Percentiles rank a stretch among this genome's conserved stretches.
These are phyloP conservation scores for Papiliotrema terrestris DNA, from an alignment of 1,284 basidiomycete genomes.

Conservation along the genomic window DNA sequence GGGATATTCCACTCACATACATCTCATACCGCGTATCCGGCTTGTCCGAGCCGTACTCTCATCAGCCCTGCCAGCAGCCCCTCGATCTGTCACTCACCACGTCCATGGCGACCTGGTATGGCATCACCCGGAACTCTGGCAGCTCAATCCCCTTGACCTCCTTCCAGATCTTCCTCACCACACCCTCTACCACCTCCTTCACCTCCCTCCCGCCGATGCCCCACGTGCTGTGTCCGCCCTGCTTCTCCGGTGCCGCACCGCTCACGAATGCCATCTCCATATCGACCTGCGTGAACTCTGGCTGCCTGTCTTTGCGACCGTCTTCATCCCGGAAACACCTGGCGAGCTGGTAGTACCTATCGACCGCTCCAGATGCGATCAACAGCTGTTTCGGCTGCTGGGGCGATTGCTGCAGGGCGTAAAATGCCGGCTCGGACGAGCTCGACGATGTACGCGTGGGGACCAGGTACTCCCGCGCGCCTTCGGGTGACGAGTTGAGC, in stretches of 20 bases:
- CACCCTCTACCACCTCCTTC: constrained; percentile 66
- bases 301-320: constrained; percentile 87
- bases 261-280: constrained; percentile 93
- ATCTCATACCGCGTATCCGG: constrained; percentile 84
- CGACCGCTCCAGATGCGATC: constrained; percentile 83
- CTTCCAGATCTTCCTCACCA: constrained; percentile 72
- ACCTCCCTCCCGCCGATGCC: constrained; percentile 78
- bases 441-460: constrained; percentile 62
- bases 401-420: constrained; percentile 88
- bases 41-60: constrained; percentile 88
- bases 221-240: constrained; percentile 58
- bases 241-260: constrained; percentile 52
- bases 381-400: constrained; percentile 95
- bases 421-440: constrained; percentile 61
- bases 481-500: constrained; percentile 90
- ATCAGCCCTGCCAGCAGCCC: not conserved
- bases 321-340: constrained; percentile 94
- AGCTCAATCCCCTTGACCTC: constrained; percentile 55
- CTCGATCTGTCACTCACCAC: constrained; percentile 55
- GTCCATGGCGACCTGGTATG: constrained; percentile 79
- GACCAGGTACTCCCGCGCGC: constrained; percentile 90
- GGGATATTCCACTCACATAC: constrained; percentile 57
- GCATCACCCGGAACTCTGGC: constrained; percentile 71
- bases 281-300: constrained; percentile 96
- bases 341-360: constrained; percentile 88